Base-by-base conservation (phyloP, 2,329 filamentous ascomycete genomes). In the Phoma sp. region DNA sequence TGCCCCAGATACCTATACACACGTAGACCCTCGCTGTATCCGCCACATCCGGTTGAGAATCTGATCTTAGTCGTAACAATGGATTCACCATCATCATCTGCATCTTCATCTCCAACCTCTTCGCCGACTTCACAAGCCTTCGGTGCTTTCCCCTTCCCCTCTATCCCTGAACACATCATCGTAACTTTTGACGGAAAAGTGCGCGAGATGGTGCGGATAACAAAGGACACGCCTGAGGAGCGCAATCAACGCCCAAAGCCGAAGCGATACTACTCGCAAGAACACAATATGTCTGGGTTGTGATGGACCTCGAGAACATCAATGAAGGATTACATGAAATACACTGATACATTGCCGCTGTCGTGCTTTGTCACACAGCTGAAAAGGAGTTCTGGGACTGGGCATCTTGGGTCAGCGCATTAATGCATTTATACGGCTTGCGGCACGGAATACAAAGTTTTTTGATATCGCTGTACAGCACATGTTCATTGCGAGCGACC, bases 181-280 rank as follows among this genome's bases (percentile, higher is more conserved):
- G 66, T 69, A 10, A 69, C 66, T 0, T 69, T 69, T 25, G 62
- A 69, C 24, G 66, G 66, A n/a, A 64, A 67, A 43, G 63, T 65
- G 32, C 57, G 66, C 37, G 64, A 69, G 43, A 61, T 69, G 56
- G 52, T 67, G 17, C 53, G 62, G 50, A 69, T 67, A 62, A 47
- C 51, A 22, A 61, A 58, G 12, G 57, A 62, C 12, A 39, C 49
- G 3, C 7, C 55, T 4, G 47, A 62, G 24, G 40, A 48, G 44
- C 43, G 37, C 24, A 27, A 44, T 17, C 8, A 36, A 8, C 52
- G 41, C 12, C 37, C 46, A n/a, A 51, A 51, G 29, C 37, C 51
- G 21, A 38, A 37, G 15, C 40, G 40, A 43, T 55, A 55, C 41
- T 55, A 55, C 22, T 55, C 46, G 22, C 47, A 51, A 31, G 46